Evolutionary conservation across 2,329 filamentous ascomycete species (phyloP).

Genomic region (Colletotrichum sidae): DNA sequence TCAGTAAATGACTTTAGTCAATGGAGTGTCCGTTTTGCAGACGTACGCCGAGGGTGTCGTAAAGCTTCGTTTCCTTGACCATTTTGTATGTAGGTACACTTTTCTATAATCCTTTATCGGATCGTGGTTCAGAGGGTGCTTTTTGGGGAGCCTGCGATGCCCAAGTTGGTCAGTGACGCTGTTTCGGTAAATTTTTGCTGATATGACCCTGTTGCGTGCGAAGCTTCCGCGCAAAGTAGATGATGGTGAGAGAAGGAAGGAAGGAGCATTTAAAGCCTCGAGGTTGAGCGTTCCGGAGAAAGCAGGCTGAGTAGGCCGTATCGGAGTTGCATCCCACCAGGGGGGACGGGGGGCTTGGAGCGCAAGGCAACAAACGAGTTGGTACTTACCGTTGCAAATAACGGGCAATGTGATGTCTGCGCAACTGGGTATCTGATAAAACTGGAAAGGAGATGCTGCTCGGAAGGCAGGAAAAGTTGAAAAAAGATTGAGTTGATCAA

Average conservation of each 20-base stretch:
- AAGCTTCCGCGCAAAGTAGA: not conserved
- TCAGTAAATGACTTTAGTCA: not conserved
- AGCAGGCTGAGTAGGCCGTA: not conserved
- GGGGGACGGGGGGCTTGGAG: conserved; percentile 5
- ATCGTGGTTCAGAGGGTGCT: conserved; percentile 19
- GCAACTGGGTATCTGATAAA: conserved; percentile 34
- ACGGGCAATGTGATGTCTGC: conserved; percentile 11
- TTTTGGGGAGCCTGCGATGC: conserved; percentile 18
- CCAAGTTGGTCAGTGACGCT: conserved; percentile 17
- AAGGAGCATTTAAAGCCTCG: not conserved
- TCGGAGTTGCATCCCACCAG: not conserved
- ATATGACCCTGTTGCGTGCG: too few relatives aligned
- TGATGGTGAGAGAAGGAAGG: not conserved
- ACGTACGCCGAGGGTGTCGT: conserved; percentile 82
- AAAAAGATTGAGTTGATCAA: not conserved
- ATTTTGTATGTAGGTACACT: conserved; percentile 55
- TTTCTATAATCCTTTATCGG: conserved; percentile 27
- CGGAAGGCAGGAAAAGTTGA: conserved; percentile 19
- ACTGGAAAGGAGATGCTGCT: conserved; percentile 21
- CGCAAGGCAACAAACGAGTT: not conserved
- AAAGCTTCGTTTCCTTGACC: conserved; percentile 84
- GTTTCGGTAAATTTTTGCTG: too few relatives aligned
- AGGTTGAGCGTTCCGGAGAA: conserved; percentile 2
- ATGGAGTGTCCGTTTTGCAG: not conserved
- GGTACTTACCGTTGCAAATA: conserved; percentile 18